Percentiles rank a stretch among this genome's conserved stretches.
phyloP scores from a whole-genome alignment of 176 grass and related monocot species.

The Oryza nivara region DNA sequence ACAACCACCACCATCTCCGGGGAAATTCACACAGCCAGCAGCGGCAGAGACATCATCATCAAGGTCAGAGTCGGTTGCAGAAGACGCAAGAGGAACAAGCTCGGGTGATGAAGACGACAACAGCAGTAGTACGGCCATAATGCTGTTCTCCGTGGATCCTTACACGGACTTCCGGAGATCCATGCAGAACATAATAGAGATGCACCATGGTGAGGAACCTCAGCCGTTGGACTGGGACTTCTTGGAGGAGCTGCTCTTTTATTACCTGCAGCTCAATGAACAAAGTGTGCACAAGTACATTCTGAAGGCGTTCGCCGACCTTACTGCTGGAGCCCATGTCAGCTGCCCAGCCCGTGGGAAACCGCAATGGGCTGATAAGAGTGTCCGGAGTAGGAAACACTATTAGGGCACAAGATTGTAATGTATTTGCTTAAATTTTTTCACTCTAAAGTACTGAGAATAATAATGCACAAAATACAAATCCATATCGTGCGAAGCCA shows the following conservation, averaged over 20 bases:
- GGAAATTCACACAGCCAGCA: constrained; percentile 12
- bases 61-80: neutral
- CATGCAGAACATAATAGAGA: constrained; percentile 65
- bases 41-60: neutral
- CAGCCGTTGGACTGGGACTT: constrained; percentile 87
- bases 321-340: constrained; percentile 46
- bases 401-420: neutral
- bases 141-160: constrained; percentile 67
- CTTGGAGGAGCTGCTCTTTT: constrained; percentile 75
- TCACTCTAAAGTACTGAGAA: neutral
- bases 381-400: constrained; percentile 23
- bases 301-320: constrained; percentile 63
- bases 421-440: neutral
- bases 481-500: neutral
- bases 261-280: constrained; percentile 86
- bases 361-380: constrained; percentile 24
- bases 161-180: constrained; percentile 71
- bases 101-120: neutral
- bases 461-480: neutral
- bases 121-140: constrained; percentile 31
- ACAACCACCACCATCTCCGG: neutral
- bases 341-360: constrained; percentile 4
- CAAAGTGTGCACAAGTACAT: constrained; percentile 72
- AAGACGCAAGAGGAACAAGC: neutral
- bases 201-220: constrained; percentile 35